Base-by-base conservation (phyloP, 805 yeast species). In the Brettanomyces nanus region DNA sequence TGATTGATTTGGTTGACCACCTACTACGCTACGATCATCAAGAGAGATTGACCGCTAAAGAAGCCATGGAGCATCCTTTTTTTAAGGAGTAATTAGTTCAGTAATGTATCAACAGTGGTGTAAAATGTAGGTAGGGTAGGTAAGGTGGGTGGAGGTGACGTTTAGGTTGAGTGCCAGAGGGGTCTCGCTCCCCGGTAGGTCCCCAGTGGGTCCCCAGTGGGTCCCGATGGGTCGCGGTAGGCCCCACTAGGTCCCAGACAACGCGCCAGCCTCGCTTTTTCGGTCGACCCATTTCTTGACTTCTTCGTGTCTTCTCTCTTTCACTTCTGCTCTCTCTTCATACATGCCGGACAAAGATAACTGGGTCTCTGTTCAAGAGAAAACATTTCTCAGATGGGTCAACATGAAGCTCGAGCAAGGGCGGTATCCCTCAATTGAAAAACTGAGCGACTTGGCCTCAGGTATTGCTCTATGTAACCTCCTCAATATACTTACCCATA, bases 21-120 rank as follows among this genome's bases (percentile, higher is more conserved):
- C 60, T 87, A 43, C 65, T 87, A 51, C 71, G 80, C 41, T 87
- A 85, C 52, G 95, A 87, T 56, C 96, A 87, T 56, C 89, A 81
- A 57, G 84, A 80, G 52, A 74, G 96, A 53, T 67, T 85, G 41
- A 87, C 96, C 4, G 95, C 96, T 2, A 67, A 73, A 57, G 95
- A 87, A 58, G 94, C 95, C 14, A 75, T 85, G 86, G 73, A 58
- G 3, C 95, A 87, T 61, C 55, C 59, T 5, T 57, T 56, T 41
- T 57, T 57, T 38, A 49, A 49, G 19, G 41, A 36, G 15, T 45
- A 37, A 32, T 7, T 10, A 30, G 10, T 23, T 23, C 7, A 9
- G 26, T 23, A 23, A 23, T 23, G n/a, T n/a, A n/a, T n/a, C n/a
- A n/a, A n/a, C n/a, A n/a, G n/a, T n/a, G n/a, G n/a, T n/a, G n/a